Conservation (phyloP, 495 filamentous ascomycete species). For the Neurospora sp. region DNA sequence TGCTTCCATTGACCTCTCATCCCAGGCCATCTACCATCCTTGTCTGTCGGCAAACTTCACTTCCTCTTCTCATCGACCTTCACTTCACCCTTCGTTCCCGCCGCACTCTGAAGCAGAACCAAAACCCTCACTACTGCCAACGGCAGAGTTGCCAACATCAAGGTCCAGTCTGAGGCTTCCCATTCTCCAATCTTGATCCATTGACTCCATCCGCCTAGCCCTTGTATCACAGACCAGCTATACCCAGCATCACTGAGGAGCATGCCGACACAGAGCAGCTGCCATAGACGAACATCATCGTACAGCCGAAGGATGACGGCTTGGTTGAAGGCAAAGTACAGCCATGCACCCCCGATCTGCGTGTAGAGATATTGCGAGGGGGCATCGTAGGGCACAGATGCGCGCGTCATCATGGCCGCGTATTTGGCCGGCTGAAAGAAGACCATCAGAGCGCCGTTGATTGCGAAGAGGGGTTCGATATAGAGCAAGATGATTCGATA, state of each 20-base stretch:
- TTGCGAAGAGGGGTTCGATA: conserved; percentile 43
- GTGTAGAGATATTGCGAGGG: conserved; percentile 26
- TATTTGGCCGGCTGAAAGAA: conserved; percentile 34
- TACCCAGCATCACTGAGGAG: conserved; percentile 17
- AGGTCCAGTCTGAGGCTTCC: conserved; percentile 11
- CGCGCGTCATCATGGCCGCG: conserved; percentile 15
- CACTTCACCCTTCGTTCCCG: not conserved
- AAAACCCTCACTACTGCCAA: conserved; percentile 8
- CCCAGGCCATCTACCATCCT: too few relatives aligned
- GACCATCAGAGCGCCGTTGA: conserved; percentile 21
- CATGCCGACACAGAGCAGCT: conserved; percentile 20
- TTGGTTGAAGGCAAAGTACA: conserved; percentile 48
- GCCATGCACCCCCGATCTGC: conserved; percentile 41
- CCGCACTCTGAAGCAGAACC: conserved; percentile 12
- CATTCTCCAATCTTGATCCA: conserved; percentile 8
- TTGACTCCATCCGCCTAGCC: conserved; percentile 17
- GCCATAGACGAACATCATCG: conserved; percentile 45
- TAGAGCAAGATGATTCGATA: conserved; percentile 46
- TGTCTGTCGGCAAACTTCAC: not conserved
- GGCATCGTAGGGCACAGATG: conserved; percentile 1
- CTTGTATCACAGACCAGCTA: conserved; percentile 12
- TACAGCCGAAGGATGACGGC: conserved; percentile 44
- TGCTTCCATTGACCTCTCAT: not conserved
- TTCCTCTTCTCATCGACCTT: not conserved
- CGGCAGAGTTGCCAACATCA: conserved; percentile 3